Base-by-base conservation (phyloP, 2,329 filamentous ascomycete genomes). In the Lachnellula hyalina region DNA sequence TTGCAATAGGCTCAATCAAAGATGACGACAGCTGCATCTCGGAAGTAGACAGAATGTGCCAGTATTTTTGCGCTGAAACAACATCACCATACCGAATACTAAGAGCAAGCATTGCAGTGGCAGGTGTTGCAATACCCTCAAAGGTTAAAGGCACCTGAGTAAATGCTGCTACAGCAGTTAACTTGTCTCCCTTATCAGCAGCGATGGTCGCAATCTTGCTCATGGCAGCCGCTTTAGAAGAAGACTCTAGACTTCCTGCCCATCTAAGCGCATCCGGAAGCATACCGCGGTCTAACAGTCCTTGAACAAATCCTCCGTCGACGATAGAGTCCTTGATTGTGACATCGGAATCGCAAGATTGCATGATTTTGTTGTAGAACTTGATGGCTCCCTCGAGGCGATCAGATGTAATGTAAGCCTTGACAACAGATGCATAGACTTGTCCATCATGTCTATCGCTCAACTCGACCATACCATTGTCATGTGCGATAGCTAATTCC, bases 341-440 rank as follows among this genome's bases (percentile, higher is more conserved):
- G 51, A 82, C 77, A 28, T 82, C 79, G 21, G 77, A 77, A 25
- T 77, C 79, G 57, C 81, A 86, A 68, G 77, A 79, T 21, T 80
- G 75, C 15, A 89, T 78, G 57, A 99, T 87, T 71, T 87, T 91
- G 63, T 87, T 78, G 69, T 94, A 86, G 71, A 99, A 97, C 67
- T 87, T 89, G 71, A 88, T 80, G 40, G 90, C 94, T 40, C 90
- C 90, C 41, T 90, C 85, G 36, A 87, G 73, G 72, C 93, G 89
- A 65, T 89, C 88, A 57, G 87, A 91, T 44, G 86, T 78, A 53
- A 95, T 82, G 67, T 97, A 97, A 1, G 91, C 91, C 63, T 90
- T 89, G 72, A 97, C 86, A 52, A 99, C 78, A n/a, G 93, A 82
- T 23, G 92, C 90, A 68, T 99, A 97, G 6, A 97, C 87, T 61